Evolutionary conservation across 768 basidiomycete species (phyloP).

Genomic region (Phylloporus arenicola): DNA sequence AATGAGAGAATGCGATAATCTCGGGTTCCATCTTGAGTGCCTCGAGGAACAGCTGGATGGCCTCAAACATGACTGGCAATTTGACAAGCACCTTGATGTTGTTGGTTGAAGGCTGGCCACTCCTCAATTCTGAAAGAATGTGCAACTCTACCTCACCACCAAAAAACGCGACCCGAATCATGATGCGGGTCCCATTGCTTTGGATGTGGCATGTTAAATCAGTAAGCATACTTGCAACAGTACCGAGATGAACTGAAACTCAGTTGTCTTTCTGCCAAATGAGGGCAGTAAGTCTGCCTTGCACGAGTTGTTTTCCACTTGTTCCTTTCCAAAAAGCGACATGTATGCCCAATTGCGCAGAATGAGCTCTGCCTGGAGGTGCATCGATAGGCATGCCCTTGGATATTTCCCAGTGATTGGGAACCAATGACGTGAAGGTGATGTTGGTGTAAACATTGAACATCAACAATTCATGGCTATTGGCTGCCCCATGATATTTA

Average conservation of each 20-base stretch:
- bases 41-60: no score
- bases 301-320: conserved; percentile 52
- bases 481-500: conserved; percentile 43
- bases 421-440: conserved; percentile 40
- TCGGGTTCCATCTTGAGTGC: no score
- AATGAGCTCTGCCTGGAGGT: conserved; percentile 53
- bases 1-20: conserved; percentile 47
- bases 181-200: conserved; percentile 30
- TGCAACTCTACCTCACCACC: conserved; percentile 51
- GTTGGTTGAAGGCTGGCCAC: conserved; percentile 20
- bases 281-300: conserved; percentile 61
- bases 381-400: conserved; percentile 43
- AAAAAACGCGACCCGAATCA: conserved; percentile 56
- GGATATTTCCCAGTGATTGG: conserved; percentile 49
- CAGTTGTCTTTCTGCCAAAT: conserved; percentile 43
- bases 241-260: no score
- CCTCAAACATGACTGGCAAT: no score
- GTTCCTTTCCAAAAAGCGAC: no score
- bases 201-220: conserved; percentile 46
- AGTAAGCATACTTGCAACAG: conserved; percentile 36
- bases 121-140: no score
- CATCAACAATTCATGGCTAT: conserved; percentile 45
- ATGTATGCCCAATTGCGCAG: conserved; percentile 28
- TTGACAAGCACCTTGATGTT: conserved; percentile 46
- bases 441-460: conserved; percentile 61